phyloP scores from a whole-genome alignment of 192 early-diverging fungal species.

The Coemansia sp. region DNA sequence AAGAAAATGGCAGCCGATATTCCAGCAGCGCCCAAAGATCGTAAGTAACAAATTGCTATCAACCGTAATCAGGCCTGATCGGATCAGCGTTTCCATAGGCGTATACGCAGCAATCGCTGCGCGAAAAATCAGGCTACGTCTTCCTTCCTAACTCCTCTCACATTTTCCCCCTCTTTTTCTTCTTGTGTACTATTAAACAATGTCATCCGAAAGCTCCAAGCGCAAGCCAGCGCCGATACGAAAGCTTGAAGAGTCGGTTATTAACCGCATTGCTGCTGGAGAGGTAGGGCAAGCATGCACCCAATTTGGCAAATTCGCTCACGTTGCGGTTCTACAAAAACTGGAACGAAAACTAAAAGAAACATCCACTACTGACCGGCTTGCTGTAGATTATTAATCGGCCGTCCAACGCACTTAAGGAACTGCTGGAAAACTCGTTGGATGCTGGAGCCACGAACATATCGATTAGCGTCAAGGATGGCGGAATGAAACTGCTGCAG shows the following conservation, averaged over 20 bases:
- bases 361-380: no score
- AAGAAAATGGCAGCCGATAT: neutral
- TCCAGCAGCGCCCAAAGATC: neutral
- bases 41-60: neutral
- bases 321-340: neutral
- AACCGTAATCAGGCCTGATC: neutral
- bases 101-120: neutral
- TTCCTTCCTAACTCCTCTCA: neutral
- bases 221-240: conserved; percentile 63
- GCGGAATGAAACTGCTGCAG: conserved; percentile 91
- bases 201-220: neutral
- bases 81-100: neutral
- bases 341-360: neutral
- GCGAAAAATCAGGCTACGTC: neutral
- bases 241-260: conserved; percentile 81
- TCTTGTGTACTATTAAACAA: neutral
- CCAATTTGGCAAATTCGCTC: neutral
- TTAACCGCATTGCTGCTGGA: conserved; percentile 97
- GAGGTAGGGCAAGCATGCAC: conserved; percentile 62
- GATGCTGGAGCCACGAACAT: conserved; percentile 92
- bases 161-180: neutral
- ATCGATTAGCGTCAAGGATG: conserved; percentile 82
- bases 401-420: conserved; percentile 95
- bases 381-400: conserved; percentile 85
- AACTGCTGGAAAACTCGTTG: conserved; percentile 94